These are phyloP conservation scores for Turnera subulata DNA, from an alignment of 345 rosid species.

Conservation along the genomic window DNA sequence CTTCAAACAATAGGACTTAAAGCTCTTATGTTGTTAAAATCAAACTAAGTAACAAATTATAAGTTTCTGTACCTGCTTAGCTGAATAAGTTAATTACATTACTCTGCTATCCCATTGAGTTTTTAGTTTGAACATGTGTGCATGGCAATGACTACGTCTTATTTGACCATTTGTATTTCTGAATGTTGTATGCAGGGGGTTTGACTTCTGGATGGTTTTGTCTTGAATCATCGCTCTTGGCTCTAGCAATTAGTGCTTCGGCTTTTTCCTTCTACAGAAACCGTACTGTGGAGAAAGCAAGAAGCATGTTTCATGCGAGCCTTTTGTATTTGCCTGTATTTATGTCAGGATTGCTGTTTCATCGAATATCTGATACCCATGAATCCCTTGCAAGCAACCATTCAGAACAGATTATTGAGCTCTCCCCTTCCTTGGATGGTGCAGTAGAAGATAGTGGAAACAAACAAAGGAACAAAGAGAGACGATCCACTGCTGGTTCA, in stretches of 20 bases:
- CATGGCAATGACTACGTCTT: background rate
- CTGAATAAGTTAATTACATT: no score
- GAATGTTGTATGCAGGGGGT: slow-evolving; percentile 53
- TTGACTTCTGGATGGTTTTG: slow-evolving; percentile 80
- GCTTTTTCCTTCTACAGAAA: slow-evolving; percentile 79
- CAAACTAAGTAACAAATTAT: no score
- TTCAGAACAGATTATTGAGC: slow-evolving; percentile 14
- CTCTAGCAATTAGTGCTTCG: slow-evolving; percentile 70
- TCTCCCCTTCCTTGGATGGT: slow-evolving; percentile 18
- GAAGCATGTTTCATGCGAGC: slow-evolving; percentile 80
- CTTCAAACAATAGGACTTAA: no score
- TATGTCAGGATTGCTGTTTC: slow-evolving; percentile 76
- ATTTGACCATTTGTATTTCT: background rate
- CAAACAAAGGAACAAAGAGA: slow-evolving; percentile 16
- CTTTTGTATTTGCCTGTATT: slow-evolving; percentile 86
- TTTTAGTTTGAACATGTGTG: background rate
- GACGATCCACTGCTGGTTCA: slow-evolving; percentile 8
- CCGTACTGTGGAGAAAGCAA: slow-evolving; percentile 62
- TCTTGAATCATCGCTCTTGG: slow-evolving; percentile 60
- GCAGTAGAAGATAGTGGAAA: slow-evolving; percentile 13
- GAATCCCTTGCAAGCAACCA: slow-evolving; percentile 24
- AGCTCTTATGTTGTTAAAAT: no score
- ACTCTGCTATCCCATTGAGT: no score
- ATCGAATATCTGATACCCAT: slow-evolving; percentile 44
- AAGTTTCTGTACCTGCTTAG: no score